Evolutionary conservation across 495 filamentous ascomycete species (phyloP).

Genomic region (Neurospora sp.): DNA sequence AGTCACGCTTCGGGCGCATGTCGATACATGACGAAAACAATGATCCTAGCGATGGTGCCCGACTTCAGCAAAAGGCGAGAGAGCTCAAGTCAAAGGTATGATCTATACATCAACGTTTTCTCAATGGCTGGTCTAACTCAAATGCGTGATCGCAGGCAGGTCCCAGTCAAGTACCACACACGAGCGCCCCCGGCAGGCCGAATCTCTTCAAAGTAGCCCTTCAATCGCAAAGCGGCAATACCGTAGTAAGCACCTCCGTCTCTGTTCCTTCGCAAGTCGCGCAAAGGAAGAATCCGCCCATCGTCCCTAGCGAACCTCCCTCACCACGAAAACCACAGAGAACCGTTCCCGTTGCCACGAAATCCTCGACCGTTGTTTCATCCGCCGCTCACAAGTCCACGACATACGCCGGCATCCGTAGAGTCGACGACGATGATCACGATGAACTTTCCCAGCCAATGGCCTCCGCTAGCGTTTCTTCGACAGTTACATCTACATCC

Average conservation of each 20-base stretch:
- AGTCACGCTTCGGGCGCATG: conserved; percentile 73
- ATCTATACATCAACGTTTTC: background rate
- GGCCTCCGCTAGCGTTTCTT: conserved; percentile 5
- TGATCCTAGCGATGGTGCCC: conserved; percentile 40
- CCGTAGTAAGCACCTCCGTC: conserved; percentile 45
- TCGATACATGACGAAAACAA: conserved; percentile 70
- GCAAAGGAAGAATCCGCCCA: conserved; percentile 32
- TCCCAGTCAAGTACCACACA: conserved; percentile 38
- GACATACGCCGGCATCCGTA: background rate
- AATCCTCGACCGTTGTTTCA: background rate
- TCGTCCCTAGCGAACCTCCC: conserved; percentile 22
- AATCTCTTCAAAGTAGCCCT: conserved; percentile 76
- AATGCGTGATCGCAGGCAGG: conserved; percentile 35
- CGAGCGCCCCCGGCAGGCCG: conserved; percentile 49
- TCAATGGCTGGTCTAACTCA: conserved; percentile 19
- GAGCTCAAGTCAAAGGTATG: conserved; percentile 48
- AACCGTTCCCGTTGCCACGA: conserved; percentile 9
- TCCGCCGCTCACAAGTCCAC: background rate
- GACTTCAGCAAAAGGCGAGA: conserved; percentile 42
- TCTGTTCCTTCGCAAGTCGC: conserved; percentile 57
- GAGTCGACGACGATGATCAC: background rate
- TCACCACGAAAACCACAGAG: conserved; percentile 23
- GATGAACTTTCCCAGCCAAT: background rate
- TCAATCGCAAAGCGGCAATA: conserved; percentile 51
- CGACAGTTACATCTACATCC: conserved; percentile 13